These are phyloP conservation scores for Gastrolobium villosum DNA, from an alignment of 306 rosid species.

Conservation along the genomic window DNA sequence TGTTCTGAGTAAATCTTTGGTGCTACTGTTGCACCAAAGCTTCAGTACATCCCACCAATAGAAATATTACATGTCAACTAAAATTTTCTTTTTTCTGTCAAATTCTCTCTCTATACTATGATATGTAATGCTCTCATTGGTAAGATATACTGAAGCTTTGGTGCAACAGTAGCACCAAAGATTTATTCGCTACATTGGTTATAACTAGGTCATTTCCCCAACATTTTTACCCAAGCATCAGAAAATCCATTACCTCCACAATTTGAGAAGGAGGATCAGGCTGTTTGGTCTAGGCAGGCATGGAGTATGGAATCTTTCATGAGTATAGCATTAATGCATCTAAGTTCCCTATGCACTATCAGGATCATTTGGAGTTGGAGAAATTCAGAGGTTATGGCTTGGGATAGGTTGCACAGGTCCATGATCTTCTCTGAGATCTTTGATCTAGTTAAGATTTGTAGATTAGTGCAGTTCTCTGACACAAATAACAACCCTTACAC, in stretches of 20 bases:
- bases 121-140: too few relatives aligned
- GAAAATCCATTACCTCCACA: conserved; percentile 4
- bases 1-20: too few relatives aligned
- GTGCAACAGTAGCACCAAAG: too few relatives aligned
- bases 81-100: too few relatives aligned
- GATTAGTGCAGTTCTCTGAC: background rate
- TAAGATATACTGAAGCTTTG: too few relatives aligned
- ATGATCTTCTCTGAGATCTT: background rate
- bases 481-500: conserved; percentile 4
- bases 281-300: background rate
- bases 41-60: too few relatives aligned
- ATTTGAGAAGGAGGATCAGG: background rate
- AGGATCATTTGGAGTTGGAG: background rate
- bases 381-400: conserved; percentile 17
- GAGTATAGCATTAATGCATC: background rate
- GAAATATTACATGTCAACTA: too few relatives aligned
- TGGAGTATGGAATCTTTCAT: background rate
- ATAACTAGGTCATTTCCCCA: background rate
- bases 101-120: too few relatives aligned
- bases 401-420: background rate
- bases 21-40: too few relatives aligned
- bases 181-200: too few relatives aligned
- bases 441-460: background rate
- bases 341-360: background rate
- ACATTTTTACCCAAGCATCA: background rate